Percentiles rank a stretch among this genome's conserved stretches.
phyloP scores from a whole-genome alignment of 2,329 filamentous ascomycete genomes.

The Nannizzia gypsea region DNA sequence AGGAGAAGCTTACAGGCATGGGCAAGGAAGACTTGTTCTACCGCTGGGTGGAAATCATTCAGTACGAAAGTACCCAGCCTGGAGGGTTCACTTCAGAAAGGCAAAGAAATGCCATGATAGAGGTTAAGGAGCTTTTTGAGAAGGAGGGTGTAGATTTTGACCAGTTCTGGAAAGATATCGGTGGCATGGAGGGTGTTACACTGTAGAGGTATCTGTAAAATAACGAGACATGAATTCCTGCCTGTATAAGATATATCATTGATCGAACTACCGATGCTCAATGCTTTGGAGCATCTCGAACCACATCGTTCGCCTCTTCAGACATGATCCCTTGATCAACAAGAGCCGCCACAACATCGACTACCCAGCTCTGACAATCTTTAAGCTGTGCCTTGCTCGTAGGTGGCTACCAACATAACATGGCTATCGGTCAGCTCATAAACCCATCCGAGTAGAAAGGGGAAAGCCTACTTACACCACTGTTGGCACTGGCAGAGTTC shows the following conservation, averaged over 20 bases:
- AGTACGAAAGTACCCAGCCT: conserved; percentile 69
- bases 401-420: conserved; percentile 9
- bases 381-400: conserved; percentile 15
- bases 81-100: conserved; percentile 66
- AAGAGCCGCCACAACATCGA: conserved; percentile 14
- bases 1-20: conserved; percentile 59
- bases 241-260: neutral
- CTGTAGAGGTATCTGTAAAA: conserved; percentile 25
- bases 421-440: conserved; percentile 2
- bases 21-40: conserved; percentile 86
- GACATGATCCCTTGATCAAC: conserved; percentile 11
- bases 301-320: conserved; percentile 1
- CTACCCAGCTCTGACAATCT: conserved; percentile 20
- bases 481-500: conserved; percentile 5
- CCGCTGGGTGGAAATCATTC: conserved; percentile 83
- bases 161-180: conserved; percentile 60
- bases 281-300: conserved; percentile 1
- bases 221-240: neutral
- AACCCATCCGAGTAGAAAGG: neutral
- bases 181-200: conserved; percentile 47
- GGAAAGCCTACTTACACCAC: neutral
- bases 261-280: neutral
- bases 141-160: conserved; percentile 72
- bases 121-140: conserved; percentile 65
- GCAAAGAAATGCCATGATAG: conserved; percentile 58